Conservation (phyloP, 306 rosid species). For the Pterocarpus macrocarpus region DNA sequence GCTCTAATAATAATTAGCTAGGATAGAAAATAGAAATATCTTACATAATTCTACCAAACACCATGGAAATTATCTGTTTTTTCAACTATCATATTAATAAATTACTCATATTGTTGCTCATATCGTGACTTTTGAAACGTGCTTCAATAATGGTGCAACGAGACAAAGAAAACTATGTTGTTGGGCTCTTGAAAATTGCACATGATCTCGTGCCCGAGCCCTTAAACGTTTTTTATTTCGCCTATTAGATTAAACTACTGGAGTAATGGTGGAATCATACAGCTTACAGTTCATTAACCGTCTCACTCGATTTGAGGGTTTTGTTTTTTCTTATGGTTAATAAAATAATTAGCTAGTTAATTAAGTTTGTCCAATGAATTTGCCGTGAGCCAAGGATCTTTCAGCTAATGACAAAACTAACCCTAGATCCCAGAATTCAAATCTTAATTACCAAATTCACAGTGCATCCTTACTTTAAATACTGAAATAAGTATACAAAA, state of each 20-base stretch:
- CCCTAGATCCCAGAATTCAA: no score
- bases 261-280: not conserved
- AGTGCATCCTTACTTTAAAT: no score
- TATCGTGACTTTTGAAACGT: not conserved
- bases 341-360: no score
- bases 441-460: no score
- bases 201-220: not conserved
- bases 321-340: no score
- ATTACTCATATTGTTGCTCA: not conserved
- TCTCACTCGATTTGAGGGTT: no score
- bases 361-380: no score
- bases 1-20: no score
- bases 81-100: not conserved
- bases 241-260: not conserved
- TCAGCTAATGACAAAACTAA: no score
- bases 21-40: not conserved
- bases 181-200: not conserved
- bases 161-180: not conserved
- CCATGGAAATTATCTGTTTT: not conserved
- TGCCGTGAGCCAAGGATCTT: no score
- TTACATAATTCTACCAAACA: slow-evolving; percentile 1
- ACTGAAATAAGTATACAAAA: no score
- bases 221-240: no score
- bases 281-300: not conserved
- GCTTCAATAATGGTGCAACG: not conserved